Evolutionary conservation across 1,139 yeast species (phyloP), one percentile per base, ranked within the genome.

Genomic region (Sugiyamaella castrensis): DNA sequence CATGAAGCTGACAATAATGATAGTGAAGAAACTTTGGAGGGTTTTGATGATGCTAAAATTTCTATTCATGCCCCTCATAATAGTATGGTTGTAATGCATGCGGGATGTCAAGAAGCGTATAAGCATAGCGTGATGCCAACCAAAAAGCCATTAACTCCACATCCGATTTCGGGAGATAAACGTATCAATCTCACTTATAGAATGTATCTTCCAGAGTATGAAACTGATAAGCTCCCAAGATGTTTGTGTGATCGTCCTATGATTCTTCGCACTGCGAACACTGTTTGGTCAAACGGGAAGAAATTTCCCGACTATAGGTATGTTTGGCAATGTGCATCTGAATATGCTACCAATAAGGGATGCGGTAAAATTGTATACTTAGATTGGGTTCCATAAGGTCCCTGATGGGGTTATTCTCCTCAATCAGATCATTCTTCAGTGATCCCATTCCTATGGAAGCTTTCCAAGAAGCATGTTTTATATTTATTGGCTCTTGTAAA

Each of bases 21-120:
- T 19, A 5, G 24, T 19, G 5, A 19, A 19, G 24, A 19, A 19
- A 32, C 24, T 27, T 26, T 8, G 13, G 24, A 12, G 4, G 37
- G 10, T 24, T 58, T 57, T 48, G 52, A 57, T 40, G 61, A 50
- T 46, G 58, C 70, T 0, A 73, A 75, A 11, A 71, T 71, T 53
- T 75, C 84, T 12, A 69, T 84, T 2, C 81, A 79, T 24, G 60
- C 82, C 2, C 84, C 86, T 0, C 87, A 84, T 62, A 84, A 84
- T 57, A 73, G 85, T 9, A 63, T 85, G 47, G 58, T 84, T 1
- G 65, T 85, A 4, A 84, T 85, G 94, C 81, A 81, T 54, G 84
- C 87, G 0, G 87, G 87, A 1, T 81, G 86, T 54, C 94, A 85
- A 61, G 94, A 85, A 56, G 77, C 77, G 42, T 85, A 68, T 63